These are phyloP conservation scores for Paramecium biaurelia DNA, from an alignment of 73 alveolate genomes.

Conservation along the genomic window DNA sequence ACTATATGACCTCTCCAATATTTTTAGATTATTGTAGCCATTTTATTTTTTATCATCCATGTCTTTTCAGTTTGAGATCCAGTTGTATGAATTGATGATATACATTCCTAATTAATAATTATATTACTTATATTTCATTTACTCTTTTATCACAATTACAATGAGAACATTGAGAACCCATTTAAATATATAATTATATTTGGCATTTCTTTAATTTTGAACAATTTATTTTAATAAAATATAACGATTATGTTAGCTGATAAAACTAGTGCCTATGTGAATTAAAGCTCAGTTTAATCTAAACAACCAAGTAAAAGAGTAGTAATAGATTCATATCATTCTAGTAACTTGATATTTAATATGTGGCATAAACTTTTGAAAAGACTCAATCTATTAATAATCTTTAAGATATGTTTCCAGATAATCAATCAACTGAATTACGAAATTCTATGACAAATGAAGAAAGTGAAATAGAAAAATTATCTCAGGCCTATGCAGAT, in stretches of 20 bases:
- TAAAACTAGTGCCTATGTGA: constrained; percentile 12
- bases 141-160: neutral
- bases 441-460: neutral
- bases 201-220: neutral
- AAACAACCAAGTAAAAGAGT: neutral
- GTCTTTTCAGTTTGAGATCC: neutral
- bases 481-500: constrained; percentile 40
- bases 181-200: neutral
- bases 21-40: neutral
- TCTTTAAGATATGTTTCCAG: neutral
- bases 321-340: neutral
- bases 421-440: neutral
- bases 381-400: neutral
- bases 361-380: neutral
- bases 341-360: constrained; percentile 14
- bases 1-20: neutral
- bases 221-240: neutral
- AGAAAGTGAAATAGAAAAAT: constrained; percentile 29
- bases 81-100: neutral
- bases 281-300: neutral
- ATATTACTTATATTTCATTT: neutral
- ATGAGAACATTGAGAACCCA: neutral
- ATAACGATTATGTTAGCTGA: constrained; percentile 37
- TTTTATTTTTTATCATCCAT: neutral
- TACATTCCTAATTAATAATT: neutral